Base-by-base conservation (phyloP, 2,329 filamentous ascomycete species). In the Fusarium transvaalense region DNA sequence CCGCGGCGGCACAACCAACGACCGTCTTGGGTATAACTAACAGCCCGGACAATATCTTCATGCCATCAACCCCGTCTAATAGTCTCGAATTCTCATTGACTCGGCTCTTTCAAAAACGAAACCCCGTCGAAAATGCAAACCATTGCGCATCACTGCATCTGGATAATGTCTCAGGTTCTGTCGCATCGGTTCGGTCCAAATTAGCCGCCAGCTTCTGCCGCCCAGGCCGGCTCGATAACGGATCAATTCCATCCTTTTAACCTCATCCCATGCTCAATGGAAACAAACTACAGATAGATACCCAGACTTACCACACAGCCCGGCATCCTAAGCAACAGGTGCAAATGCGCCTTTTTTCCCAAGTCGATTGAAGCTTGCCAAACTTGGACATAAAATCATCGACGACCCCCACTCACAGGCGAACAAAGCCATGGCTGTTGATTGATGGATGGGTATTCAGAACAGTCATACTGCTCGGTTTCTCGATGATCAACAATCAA, bases 161-260 rank as follows among this genome's bases (percentile, higher is more conserved):
- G 59, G 34, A 52, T 23, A 55, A 58, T 39, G 54, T 52, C 55
- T 56, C 66, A 56, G 35, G 45, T 50, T 48, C 52, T 46, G 37
- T 54, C 35, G 21, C 46, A 37, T 45, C 45, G 42, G 25, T 46
- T 57, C 42, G 42, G 19, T 43, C 32, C 35, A 52, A 43, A 70
- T 68, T 72, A 61, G 64, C 59, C 66, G 56, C 64, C 56, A 61
- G 55, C 52, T 65, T 66, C 58, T 61, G 56, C 58, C 53, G 62
- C 58, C 48, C 53, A 58, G 50, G 58, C 52, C 56, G 37, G 43
- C 37, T 63, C n/a, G 50, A 41, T 53, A 50, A 59, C 55, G 56
- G 58, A 45, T 65, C 39, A 65, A 55, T 56, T 55, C 46, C 39
- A 43, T 31, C 50, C 35, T 47, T 62, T 60, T 60, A 43, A 55